Evolutionary conservation across 805 yeast species (phyloP).

Genomic region (Myxozyma monticola): DNA sequence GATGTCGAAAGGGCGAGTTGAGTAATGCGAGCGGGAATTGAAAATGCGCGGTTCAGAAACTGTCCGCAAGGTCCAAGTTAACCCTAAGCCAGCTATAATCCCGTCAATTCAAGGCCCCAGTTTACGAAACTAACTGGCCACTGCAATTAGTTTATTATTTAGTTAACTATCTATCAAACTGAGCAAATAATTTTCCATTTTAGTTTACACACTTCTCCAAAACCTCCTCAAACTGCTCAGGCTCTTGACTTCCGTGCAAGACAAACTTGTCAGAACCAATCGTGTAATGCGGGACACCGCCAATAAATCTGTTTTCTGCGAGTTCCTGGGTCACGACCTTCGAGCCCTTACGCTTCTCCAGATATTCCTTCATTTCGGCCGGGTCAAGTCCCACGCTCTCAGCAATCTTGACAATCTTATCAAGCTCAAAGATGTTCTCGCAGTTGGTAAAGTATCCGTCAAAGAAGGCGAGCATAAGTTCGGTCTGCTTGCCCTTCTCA

Average conservation of each 20-base stretch:
- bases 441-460: slow-evolving; percentile 16
- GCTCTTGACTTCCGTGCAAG: slow-evolving; percentile 24
- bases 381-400: slow-evolving; percentile 15
- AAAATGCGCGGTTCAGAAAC: too few relatives aligned
- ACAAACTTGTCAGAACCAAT: slow-evolving; percentile 8
- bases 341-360: slow-evolving; percentile 6
- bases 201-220: slow-evolving; percentile 1
- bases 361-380: slow-evolving; percentile 15
- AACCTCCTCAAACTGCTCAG: slow-evolving; percentile 13
- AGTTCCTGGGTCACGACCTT: slow-evolving; percentile 14
- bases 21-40: too few relatives aligned
- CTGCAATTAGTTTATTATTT: too few relatives aligned
- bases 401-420: slow-evolving; percentile 12
- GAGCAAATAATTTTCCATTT: too few relatives aligned
- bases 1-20: too few relatives aligned
- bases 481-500: slow-evolving; percentile 22
- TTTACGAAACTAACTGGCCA: too few relatives aligned
- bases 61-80: too few relatives aligned
- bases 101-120: too few relatives aligned
- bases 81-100: too few relatives aligned
- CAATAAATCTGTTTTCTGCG: slow-evolving; percentile 12
- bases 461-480: slow-evolving; percentile 21
- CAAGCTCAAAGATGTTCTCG: slow-evolving; percentile 16
- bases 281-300: slow-evolving; percentile 27
- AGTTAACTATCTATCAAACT: too few relatives aligned